Evolutionary conservation across 179 eudicot genomes (phyloP), one percentile per base, ranked within the genome.

Genomic region (Silene vulgaris): DNA sequence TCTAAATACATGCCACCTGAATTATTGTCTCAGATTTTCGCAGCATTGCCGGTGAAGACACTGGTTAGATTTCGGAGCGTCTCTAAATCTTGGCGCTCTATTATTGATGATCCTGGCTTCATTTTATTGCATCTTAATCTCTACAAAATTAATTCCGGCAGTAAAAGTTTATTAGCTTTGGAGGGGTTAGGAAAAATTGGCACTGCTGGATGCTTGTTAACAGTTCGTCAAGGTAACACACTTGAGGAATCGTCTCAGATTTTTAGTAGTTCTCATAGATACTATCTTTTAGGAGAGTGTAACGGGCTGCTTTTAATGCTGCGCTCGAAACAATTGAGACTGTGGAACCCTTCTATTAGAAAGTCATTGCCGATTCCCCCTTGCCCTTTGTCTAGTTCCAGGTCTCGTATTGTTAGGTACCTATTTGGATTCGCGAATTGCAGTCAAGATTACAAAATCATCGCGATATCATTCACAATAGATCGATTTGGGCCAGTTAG

Each of bases 311-410:
- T 50, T 50, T 50, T 13, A 9, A 28, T 6, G 5, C 7, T 0
- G 16, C 16, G 56, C 7, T 17, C 29, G 28, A 8, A 17, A 5
- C 45, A 56, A 17, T 11, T 59, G 8, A 37, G 48, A 1, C 3
- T 73, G 19, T 73, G 75, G 66, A 73, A 73, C 32, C 75, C 75
- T 0, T 8, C 11, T 16, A 9, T 20, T 8, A 73, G 66, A 61
- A 37, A 73, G n/a, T 19, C 54, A 16, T 11, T 73, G 67, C 0
- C n/a, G 20, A 4, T 60, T 43, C 68, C 75, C 0, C 26, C 11
- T 7, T 59, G 32, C 30, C 75, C 75, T 0, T 4, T 59, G 9
- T 7, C 14, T 6, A 14, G 21, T 19, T 1, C 2, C 9, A 0
- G 20, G 2, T 3, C 40, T 35, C 40, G 7, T 35, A 7, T 0